Base-by-base conservation (phyloP, 2,329 filamentous ascomycete species). In the Hypoxylon sp. region DNA sequence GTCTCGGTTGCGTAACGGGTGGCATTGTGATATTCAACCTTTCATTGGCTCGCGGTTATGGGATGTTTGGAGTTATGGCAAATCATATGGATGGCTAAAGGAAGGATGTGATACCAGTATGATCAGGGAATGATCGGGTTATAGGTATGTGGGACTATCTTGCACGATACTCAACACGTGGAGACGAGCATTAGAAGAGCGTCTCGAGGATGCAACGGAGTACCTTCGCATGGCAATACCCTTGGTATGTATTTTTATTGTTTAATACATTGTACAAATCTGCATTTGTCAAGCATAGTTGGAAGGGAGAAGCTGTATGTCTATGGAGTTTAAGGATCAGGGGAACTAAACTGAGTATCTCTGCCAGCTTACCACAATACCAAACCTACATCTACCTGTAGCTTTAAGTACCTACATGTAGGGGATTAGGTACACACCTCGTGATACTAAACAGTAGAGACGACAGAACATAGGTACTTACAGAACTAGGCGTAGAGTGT, bases 261-360 rank as follows among this genome's bases (percentile, higher is more conserved):
- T 71, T 65, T 73, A 73, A 72, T 74, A 67, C 58, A 69, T 59
- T 75, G 74, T 76, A 76, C 70, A 71, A 73, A 75, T 64, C 62
- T 52, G 53, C 55, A 61, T 10, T 39, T 27, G 62, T 54, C 48
- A 27, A 64, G 52, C 60, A 65, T 67, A 47, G 32, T 42, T 11
- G 62, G 27, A 62, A 50, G 39, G 31, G 31, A 19, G 21, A 48
- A 57, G 46, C 35, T 35, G 42, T 17, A 32, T 54, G 31, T 15
- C 27, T 46, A 31, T 19, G 5, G 15, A 55, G 42, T 27, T 15
- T 11, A 52, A 17, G 65, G 60, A 42, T 19, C 6, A 27, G 52
- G 24, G 35, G 35, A 54, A 42, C 35, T 29, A 35, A 54, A 24
- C 39, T 42, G 21, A 42, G 15, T 54, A 37, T 37, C 32, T 37